phyloP scores from a whole-genome alignment of 179 eudicot species.

The Heliamphora ciliata region DNA sequence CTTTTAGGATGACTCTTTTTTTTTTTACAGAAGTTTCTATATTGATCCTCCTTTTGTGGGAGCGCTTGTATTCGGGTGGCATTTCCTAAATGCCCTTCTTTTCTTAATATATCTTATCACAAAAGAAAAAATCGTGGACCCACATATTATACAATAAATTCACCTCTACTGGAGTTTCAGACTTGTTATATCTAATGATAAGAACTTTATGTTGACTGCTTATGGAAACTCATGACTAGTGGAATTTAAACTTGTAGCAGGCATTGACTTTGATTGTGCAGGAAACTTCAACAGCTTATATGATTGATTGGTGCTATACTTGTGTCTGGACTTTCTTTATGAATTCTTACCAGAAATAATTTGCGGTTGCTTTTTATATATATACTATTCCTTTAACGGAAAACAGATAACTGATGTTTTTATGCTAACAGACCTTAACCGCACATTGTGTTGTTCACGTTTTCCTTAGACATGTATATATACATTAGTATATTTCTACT shows the following conservation, averaged over 20 bases:
- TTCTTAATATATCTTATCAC: no score
- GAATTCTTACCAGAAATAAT: neutral
- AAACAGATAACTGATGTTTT: neutral
- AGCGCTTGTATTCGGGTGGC: no score
- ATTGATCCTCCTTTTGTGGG: no score
- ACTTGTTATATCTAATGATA: neutral
- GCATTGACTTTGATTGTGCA: neutral
- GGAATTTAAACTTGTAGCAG: slow-evolving; percentile 4
- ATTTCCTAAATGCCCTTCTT: no score
- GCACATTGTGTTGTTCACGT: neutral
- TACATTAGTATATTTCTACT: no score
- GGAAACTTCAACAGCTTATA: neutral
- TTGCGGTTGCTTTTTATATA: neutral
- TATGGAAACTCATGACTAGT: neutral
- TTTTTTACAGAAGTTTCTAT: no score
- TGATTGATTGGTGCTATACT: neutral
- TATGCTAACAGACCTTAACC: neutral
- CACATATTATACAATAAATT: no score
- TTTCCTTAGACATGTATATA: no score
- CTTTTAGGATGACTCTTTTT: no score
- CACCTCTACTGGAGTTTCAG: no score
- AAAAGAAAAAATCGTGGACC: no score
- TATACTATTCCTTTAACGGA: neutral
- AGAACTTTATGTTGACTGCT: neutral
- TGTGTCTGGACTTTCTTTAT: neutral